phyloP scores from a whole-genome alignment of 345 rosid genomes.

The Schrenkiella parvula region DNA sequence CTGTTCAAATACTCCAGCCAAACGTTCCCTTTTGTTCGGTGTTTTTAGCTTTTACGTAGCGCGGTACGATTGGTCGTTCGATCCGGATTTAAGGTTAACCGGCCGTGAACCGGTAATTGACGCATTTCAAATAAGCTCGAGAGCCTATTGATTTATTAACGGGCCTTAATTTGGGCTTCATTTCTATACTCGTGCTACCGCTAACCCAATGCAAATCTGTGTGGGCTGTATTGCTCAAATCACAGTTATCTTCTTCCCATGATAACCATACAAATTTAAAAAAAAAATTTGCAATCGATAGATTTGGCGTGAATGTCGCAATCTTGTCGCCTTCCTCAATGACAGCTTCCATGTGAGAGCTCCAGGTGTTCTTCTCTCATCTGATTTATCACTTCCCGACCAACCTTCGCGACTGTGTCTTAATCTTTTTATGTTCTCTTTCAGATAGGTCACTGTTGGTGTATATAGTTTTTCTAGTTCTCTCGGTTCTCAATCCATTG shows the following conservation, averaged over 20 bases:
- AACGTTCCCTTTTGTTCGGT: not conserved
- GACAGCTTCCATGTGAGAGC: constrained; percentile 9
- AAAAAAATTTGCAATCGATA: not conserved
- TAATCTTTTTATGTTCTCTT: not conserved
- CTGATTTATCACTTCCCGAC: not conserved
- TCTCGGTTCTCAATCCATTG: not conserved
- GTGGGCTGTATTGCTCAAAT: not conserved
- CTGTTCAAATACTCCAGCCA: not conserved
- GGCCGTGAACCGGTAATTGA: not conserved
- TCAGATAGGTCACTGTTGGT: not conserved
- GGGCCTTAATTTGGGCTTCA: not conserved
- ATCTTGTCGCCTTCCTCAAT: constrained; percentile 13
- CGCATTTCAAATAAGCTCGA: not conserved
- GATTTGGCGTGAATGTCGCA: not conserved
- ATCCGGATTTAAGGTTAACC: not conserved
- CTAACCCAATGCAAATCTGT: not conserved
- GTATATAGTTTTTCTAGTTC: not conserved
- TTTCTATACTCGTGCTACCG: not conserved
- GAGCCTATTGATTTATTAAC: not conserved
- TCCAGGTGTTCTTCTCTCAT: constrained; percentile 12
- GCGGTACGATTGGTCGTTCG: not conserved
- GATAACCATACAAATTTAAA: not conserved
- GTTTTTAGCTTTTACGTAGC: not conserved
- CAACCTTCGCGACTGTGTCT: not conserved
- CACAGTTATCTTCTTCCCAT: not conserved